Evolutionary conservation across 768 basidiomycete species (phyloP), one percentile per base, ranked within the genome.

Genomic region (Pisolithus sp.): DNA sequence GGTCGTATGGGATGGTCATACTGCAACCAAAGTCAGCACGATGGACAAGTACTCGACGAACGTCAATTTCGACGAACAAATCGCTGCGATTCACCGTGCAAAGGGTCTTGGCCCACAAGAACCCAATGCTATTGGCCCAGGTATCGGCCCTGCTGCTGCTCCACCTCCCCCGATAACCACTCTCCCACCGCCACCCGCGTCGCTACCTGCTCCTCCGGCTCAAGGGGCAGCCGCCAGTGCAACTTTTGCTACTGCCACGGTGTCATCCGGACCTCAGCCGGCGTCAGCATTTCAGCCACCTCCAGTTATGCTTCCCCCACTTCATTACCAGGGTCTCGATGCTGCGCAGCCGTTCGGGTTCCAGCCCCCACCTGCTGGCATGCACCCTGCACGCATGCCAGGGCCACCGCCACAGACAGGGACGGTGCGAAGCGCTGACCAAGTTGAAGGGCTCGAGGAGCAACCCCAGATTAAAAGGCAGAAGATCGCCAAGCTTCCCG

Each of bases 1-100:
- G 66, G 89, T 91, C 58, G 90, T 97, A 46, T 99, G 96, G 96
- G 96, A 98, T 70, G 96, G 96, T 60, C 94, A 98, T 68, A 94
- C 94, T 2, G 89, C 92, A 41, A 89, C 92, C 41, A 97, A 94
- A 71, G 86, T 86, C 46, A 83, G 82, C 58, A 96, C 93, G 1
- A 75, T 93, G 63, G 89, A 93, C 77, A 92, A 92, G 64, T 99
- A 86, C 75, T 93, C 93, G 46, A 85, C 83, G 15, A 86, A 87
- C 56, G 93, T 90, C 74, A 94, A 93, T 66, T 85, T 98, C 66
- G 93, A 97, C 71, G 93, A 97, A 63, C 96, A 99, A 67, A 99
- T 99, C 66, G 91, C 91, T 41, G 92, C 93, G 45, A 93, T 98
- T 53, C 94, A 96, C 71, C 87, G 87, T 52, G 82, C 92, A 23